These are phyloP conservation scores for Corymbia maculata DNA, from an alignment of 345 rosid species.

Conservation along the genomic window DNA sequence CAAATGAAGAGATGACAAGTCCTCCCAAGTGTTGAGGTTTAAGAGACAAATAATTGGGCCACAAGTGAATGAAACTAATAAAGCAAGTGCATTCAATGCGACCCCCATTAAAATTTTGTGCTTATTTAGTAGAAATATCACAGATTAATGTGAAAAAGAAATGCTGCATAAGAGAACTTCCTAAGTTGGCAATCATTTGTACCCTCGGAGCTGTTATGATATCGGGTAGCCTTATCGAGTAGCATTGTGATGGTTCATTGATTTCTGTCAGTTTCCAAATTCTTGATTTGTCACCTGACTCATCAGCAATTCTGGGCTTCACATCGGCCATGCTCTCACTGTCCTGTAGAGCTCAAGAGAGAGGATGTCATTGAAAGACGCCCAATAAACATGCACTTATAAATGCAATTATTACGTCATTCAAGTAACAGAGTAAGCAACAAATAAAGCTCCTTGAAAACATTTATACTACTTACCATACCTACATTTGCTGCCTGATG, in stretches of 20 bases:
- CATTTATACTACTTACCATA: too few relatives aligned
- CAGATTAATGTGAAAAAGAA: neutral
- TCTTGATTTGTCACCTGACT: slow-evolving; percentile 47
- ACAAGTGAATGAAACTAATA: neutral
- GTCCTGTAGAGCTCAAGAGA: neutral
- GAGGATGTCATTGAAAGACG: neutral
- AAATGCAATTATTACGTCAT: neutral
- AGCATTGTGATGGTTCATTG: slow-evolving; percentile 64
- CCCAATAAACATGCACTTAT: neutral
- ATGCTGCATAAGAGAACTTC: neutral
- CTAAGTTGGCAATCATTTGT: neutral
- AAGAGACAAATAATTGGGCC: fast-evolving
- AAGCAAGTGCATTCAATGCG: neutral
- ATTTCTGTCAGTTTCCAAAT: slow-evolving; percentile 73
- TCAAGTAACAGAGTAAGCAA: neutral
- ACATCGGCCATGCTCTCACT: slow-evolving; percentile 24
- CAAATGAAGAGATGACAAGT: neutral
- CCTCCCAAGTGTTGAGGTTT: too few relatives aligned
- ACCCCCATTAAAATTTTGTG: neutral
- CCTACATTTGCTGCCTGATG: too few relatives aligned
- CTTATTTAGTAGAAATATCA: neutral
- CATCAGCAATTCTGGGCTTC: slow-evolving; percentile 59
- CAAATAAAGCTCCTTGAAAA: neutral
- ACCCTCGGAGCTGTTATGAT: slow-evolving; percentile 51
- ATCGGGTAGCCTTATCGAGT: slow-evolving; percentile 68